Evolutionary conservation across 2,329 filamentous ascomycete genomes (phyloP).

Genomic region (Botryotinia globosa): DNA sequence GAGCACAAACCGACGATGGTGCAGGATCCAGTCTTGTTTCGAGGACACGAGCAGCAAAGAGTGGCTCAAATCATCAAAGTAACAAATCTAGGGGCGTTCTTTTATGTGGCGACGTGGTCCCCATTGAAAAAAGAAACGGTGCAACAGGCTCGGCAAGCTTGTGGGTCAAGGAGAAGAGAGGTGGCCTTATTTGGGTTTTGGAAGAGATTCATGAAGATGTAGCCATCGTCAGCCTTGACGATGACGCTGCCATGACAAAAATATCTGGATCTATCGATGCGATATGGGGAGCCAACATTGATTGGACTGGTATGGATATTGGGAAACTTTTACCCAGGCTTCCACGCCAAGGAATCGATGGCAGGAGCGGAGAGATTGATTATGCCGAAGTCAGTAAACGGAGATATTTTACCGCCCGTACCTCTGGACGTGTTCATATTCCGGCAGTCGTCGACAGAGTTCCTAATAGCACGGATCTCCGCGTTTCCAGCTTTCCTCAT

Average conservation of each 20-base stretch:
- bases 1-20: conserved; percentile 65
- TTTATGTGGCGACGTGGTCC: conserved; percentile 95
- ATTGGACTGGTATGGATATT: conserved; percentile 69
- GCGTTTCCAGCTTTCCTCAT: conserved; percentile 91
- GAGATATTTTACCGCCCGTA: conserved; percentile 82
- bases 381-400: conserved; percentile 70
- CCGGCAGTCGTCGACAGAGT: conserved; percentile 78
- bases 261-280: conserved; percentile 73
- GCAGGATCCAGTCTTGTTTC: conserved; percentile 46
- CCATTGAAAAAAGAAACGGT: conserved; percentile 94
- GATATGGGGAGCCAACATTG: conserved; percentile 77
- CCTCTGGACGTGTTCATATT: conserved; percentile 73
- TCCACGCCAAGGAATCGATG: conserved; percentile 70
- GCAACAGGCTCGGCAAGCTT: conserved; percentile 87
- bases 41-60: conserved; percentile 48
- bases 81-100: conserved; percentile 84
- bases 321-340: conserved; percentile 77
- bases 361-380: conserved; percentile 70
- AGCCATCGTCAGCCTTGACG: conserved; percentile 71
- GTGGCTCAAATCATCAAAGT: conserved; percentile 55
- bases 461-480: conserved; percentile 66
- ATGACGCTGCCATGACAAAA: conserved; percentile 69
- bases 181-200: conserved; percentile 93
- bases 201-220: conserved; percentile 97
- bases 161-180: conserved; percentile 97